These are phyloP conservation scores for Candida khao-thaluensis DNA, from an alignment of 805 yeast species.

Conservation along the genomic window DNA sequence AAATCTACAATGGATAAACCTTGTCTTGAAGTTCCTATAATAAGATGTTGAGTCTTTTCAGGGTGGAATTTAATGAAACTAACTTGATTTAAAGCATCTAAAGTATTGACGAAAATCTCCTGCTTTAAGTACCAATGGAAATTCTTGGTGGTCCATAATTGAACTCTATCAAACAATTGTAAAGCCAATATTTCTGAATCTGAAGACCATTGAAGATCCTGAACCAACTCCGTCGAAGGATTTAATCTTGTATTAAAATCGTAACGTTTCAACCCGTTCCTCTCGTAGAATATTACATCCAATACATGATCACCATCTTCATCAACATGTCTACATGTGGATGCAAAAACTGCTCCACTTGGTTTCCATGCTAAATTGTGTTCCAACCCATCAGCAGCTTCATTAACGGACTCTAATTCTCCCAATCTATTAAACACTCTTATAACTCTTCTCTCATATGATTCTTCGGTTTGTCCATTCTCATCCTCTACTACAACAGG, in stretches of 20 bases:
- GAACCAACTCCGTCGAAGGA: conserved; percentile 44
- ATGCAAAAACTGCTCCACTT: conserved; percentile 81
- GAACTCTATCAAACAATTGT: conserved; percentile 60
- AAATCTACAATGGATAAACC: conserved; percentile 66
- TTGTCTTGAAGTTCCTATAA: conserved; percentile 53
- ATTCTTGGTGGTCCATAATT: conserved; percentile 87
- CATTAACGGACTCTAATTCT: conserved; percentile 74
- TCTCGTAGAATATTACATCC: conserved; percentile 78
- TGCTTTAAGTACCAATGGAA: conserved; percentile 96
- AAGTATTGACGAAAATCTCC: conserved; percentile 46
- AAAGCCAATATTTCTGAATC: conserved; percentile 78
- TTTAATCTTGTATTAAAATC: conserved; percentile 71
- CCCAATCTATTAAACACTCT: conserved; percentile 84
- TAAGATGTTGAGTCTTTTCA: conserved; percentile 75
- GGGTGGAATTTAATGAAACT: conserved; percentile 75
- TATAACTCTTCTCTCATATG: conserved; percentile 64
- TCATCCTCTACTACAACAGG: conserved; percentile 42
- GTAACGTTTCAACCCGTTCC: conserved; percentile 90
- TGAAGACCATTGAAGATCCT: conserved; percentile 71
- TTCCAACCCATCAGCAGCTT: conserved; percentile 83
- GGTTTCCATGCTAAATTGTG: conserved; percentile 83
- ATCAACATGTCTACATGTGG: conserved; percentile 69
- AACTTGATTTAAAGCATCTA: conserved; percentile 30
- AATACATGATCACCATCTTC: conserved; percentile 48
- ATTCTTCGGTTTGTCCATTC: conserved; percentile 19